Percentiles rank a stretch among this genome's conserved stretches.
Evolutionary conservation across 2,329 filamentous ascomycete genomes (phyloP).

Genomic region (Stemphylium lycopersici): DNA sequence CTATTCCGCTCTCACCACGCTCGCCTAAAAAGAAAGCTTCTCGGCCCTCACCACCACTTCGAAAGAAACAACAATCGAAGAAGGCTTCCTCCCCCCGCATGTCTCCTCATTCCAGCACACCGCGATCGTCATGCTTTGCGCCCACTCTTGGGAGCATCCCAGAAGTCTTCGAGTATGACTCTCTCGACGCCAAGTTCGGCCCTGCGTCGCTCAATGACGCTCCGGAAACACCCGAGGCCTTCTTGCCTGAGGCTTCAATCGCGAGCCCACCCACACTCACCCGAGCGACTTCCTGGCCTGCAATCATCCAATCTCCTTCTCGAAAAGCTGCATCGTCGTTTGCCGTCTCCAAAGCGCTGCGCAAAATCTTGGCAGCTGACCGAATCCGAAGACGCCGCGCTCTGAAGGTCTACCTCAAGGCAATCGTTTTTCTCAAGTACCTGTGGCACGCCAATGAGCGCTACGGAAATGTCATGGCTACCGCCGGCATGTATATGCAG

Average conservation of each 20-base stretch:
- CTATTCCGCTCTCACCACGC: conserved; percentile 24
- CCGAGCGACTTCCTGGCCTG: conserved; percentile 22
- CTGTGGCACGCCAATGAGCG: conserved; percentile 33
- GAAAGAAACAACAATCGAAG: conserved; percentile 6
- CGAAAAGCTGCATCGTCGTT: conserved; percentile 24
- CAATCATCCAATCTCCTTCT: conserved; percentile 29
- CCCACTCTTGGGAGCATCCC: conserved; percentile 35
- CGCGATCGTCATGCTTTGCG: conserved; percentile 27
- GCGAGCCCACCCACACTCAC: conserved; percentile 26
- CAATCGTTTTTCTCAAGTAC: conserved; percentile 31
- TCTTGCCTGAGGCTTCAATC: conserved; percentile 27
- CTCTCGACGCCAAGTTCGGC: conserved; percentile 14
- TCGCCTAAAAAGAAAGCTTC: conserved; percentile 12
- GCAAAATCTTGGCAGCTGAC: conserved; percentile 32
- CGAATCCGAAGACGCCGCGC: conserved; percentile 26
- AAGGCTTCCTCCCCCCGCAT: conserved; percentile 16
- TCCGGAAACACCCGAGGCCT: conserved; percentile 21
- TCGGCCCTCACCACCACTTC: conserved; percentile 13
- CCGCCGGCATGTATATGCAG: conserved; percentile 35
- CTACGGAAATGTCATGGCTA: conserved; percentile 34
- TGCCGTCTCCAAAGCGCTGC: conserved; percentile 28
- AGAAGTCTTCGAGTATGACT: conserved; percentile 34
- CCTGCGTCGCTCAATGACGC: conserved; percentile 24
- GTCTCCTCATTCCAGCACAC: conserved; percentile 21
- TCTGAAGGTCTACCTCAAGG: conserved; percentile 32